phyloP scores from a whole-genome alignment of 257 asterid genomes.

The Capsicum pubescens region DNA sequence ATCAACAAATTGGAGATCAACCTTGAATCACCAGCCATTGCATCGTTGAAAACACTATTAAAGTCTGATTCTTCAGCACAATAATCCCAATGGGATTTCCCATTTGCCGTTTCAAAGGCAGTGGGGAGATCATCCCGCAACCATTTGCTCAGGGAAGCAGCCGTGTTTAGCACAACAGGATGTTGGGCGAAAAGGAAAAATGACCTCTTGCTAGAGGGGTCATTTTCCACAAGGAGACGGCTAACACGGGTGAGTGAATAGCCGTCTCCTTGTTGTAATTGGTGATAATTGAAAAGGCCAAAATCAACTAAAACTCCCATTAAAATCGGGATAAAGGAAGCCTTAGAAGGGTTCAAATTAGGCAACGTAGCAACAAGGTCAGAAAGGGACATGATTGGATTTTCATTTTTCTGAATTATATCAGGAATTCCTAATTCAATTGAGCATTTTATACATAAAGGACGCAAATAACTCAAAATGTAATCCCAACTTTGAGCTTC shows the following conservation, averaged over 20 bases:
- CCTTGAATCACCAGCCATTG: not conserved
- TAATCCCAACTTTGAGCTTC: conserved; percentile 1
- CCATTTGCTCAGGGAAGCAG: not conserved
- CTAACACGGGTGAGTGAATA: not conserved
- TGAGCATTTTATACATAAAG: not conserved
- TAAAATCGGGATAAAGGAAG: not conserved
- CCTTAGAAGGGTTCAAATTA: not conserved
- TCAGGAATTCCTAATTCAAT: conserved; percentile 11
- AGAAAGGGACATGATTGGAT: not conserved
- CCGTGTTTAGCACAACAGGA: not conserved
- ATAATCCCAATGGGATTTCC: conserved; percentile 5
- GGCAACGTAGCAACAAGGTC: not conserved
- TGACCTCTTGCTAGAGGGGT: not conserved
- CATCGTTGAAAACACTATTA: not conserved
- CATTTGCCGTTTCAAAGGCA: not conserved
- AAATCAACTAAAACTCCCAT: not conserved
- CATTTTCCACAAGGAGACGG: not conserved
- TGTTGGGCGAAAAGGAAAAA: not conserved
- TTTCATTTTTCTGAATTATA: not conserved
- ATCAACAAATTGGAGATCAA: not conserved
- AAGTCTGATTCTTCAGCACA: not conserved
- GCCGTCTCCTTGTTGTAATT: not conserved
- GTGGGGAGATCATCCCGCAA: not conserved
- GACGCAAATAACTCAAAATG: not conserved
- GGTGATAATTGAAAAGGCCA: not conserved